phyloP scores from a whole-genome alignment of 2,329 filamentous ascomycete genomes.

The Stemphylium beticola region DNA sequence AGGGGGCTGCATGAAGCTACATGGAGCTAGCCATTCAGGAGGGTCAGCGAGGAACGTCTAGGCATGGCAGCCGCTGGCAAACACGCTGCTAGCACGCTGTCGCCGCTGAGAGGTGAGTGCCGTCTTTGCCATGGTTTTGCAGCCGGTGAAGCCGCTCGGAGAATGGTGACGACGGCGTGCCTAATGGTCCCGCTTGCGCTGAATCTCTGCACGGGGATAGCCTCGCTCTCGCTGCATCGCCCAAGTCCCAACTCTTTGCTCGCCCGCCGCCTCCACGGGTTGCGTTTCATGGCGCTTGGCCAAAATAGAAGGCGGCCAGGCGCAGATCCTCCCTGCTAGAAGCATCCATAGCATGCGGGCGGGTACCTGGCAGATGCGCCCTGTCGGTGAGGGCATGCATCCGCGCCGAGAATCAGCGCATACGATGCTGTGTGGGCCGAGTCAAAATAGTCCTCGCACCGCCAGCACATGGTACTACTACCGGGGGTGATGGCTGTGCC shows the following conservation, averaged over 20 bases:
- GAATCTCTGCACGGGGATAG: neutral
- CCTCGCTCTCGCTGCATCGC: neutral
- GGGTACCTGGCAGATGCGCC: conserved; percentile 35
- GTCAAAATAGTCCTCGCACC: conserved; percentile 3
- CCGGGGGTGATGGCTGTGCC: conserved; percentile 1
- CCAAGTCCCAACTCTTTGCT: neutral
- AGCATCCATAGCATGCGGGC: conserved; percentile 24
- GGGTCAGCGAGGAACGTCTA: conserved; percentile 14
- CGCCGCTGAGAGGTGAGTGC: conserved; percentile 57
- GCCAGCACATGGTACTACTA: conserved; percentile 6
- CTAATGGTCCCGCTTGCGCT: neutral
- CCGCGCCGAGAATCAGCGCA: conserved; percentile 9
- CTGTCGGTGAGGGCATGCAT: conserved; percentile 18
- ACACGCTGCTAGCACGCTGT: conserved; percentile 67
- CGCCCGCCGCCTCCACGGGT: conserved; percentile 26
- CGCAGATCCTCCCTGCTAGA: conserved; percentile 42
- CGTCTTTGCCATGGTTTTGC: conserved; percentile 5
- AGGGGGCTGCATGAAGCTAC: conserved; percentile 23
- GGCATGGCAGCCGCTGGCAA: conserved; percentile 27
- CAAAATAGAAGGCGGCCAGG: conserved; percentile 37
- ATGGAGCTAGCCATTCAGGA: conserved; percentile 30
- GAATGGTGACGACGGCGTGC: conserved; percentile 6
- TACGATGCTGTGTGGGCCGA: neutral
- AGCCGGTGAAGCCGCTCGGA: conserved; percentile 9
- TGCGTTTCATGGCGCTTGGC: conserved; percentile 44